Evolutionary conservation across 306 rosid species (phyloP).

Genomic region (Quercus dentata): DNA sequence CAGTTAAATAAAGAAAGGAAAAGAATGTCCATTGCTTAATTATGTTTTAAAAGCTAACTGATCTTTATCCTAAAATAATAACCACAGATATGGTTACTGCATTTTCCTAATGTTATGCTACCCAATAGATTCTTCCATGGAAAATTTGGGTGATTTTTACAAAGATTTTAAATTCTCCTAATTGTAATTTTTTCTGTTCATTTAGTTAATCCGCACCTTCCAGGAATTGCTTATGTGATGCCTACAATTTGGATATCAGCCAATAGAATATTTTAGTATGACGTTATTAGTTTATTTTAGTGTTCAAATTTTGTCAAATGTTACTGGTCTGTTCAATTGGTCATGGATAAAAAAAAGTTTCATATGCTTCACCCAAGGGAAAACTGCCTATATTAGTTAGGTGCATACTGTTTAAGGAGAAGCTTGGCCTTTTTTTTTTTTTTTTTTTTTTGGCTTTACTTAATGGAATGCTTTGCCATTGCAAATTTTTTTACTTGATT

Average conservation of each 20-base stretch:
- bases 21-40: not conserved
- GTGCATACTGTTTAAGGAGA: not conserved
- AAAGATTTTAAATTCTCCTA: not conserved
- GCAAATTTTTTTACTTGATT: not conserved
- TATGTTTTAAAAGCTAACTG: not conserved
- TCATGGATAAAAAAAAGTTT: not conserved
- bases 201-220: not conserved
- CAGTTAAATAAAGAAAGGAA: no score
- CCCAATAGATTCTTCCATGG: not conserved
- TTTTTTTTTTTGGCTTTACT: no score
- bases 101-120: not conserved
- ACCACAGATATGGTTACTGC: not conserved
- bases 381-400: not conserved
- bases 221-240: not conserved
- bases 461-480: not conserved
- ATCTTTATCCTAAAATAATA: not conserved
- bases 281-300: not conserved
- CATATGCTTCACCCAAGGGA: not conserved
- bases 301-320: not conserved
- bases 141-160: not conserved
- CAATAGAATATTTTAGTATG: not conserved
- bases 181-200: not conserved
- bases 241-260: not conserved
- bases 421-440: not conserved
- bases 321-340: conserved; percentile 13